These are phyloP conservation scores for Aspergillus niger DNA, from an alignment of 2,329 filamentous ascomycete species.

Conservation along the genomic window DNA sequence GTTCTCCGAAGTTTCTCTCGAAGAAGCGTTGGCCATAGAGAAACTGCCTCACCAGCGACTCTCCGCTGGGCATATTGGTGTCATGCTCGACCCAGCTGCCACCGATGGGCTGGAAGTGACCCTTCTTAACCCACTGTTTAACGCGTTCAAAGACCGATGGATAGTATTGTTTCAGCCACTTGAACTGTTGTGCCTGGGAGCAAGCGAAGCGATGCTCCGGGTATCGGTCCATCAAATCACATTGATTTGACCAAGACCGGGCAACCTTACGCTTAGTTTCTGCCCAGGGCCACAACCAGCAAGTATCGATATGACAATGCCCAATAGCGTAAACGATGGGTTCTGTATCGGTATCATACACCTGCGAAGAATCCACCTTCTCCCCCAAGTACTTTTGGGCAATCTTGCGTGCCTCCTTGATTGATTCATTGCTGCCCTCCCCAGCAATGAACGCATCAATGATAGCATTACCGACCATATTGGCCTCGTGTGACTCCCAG, in stretches of 20 bases:
- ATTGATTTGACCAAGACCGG: slow-evolving; percentile 95
- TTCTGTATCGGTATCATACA: slow-evolving; percentile 75
- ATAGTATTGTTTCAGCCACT: slow-evolving; percentile 91
- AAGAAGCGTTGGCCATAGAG: slow-evolving; percentile 95
- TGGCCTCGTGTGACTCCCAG: slow-evolving; percentile 84
- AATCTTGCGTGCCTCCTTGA: slow-evolving; percentile 78
- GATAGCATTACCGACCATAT: slow-evolving; percentile 80
- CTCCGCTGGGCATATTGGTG: slow-evolving; percentile 94
- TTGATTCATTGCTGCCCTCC: slow-evolving; percentile 69
- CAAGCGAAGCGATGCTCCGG: slow-evolving; percentile 90
- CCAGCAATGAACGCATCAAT: slow-evolving; percentile 87
- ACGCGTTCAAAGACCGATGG: slow-evolving; percentile 87
- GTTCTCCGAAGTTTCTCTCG: slow-evolving; percentile 84
- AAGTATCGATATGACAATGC: slow-evolving; percentile 97
- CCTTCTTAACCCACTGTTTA: slow-evolving; percentile 85
- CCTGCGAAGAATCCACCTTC: slow-evolving; percentile 76
- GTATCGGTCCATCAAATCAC: slow-evolving; percentile 91
- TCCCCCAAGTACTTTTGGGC: slow-evolving; percentile 80
- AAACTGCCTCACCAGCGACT: slow-evolving; percentile 92
- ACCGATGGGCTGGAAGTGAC: slow-evolving; percentile 90
- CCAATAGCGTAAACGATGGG: slow-evolving; percentile 86
- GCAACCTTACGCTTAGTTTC: slow-evolving; percentile 97
- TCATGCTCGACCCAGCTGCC: slow-evolving; percentile 99
- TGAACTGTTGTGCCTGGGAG: slow-evolving; percentile 96
- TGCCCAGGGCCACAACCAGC: slow-evolving; percentile 98